A percentile compares a stretch with the other conserved stretches of the same genome.
phyloP scores from a whole-genome alignment of 345 rosid species.

The Litchi chinensis region DNA sequence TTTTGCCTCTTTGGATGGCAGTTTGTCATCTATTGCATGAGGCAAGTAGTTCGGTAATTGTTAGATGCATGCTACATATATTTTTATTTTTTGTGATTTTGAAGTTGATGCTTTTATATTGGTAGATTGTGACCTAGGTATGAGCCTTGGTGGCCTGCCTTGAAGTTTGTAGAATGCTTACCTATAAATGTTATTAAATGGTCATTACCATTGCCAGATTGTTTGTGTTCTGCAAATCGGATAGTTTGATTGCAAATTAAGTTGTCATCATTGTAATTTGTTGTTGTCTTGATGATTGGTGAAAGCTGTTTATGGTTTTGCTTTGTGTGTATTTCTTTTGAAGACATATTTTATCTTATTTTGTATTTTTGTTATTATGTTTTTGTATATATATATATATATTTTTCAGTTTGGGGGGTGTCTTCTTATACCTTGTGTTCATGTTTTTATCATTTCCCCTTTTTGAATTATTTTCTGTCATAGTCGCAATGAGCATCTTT shows the following conservation, averaged over 20 bases:
- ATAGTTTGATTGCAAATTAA: neutral
- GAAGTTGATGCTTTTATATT: neutral
- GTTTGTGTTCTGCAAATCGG: neutral
- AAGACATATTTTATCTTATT: neutral
- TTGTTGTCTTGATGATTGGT: neutral
- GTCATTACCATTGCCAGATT: neutral
- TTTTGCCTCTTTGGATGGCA: neutral
- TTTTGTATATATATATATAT: too few relatives aligned
- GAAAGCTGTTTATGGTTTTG: neutral
- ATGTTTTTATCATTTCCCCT: neutral
- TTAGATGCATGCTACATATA: neutral
- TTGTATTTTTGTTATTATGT: too few relatives aligned
- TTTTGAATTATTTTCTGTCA: neutral
- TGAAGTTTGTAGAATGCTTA: neutral
- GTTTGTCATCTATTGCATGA: neutral
- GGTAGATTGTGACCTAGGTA: neutral
- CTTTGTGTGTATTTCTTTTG: neutral
- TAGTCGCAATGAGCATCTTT: neutral
- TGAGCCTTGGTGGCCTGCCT: neutral
- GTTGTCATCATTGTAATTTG: neutral
- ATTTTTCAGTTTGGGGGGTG: neutral
- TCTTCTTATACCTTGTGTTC: neutral
- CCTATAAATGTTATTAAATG: neutral
- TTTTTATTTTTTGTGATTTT: neutral
- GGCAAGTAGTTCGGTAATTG: neutral